Conservation (phyloP, 192 early-diverging fungal species). For the Paraglomus brasilianum region DNA sequence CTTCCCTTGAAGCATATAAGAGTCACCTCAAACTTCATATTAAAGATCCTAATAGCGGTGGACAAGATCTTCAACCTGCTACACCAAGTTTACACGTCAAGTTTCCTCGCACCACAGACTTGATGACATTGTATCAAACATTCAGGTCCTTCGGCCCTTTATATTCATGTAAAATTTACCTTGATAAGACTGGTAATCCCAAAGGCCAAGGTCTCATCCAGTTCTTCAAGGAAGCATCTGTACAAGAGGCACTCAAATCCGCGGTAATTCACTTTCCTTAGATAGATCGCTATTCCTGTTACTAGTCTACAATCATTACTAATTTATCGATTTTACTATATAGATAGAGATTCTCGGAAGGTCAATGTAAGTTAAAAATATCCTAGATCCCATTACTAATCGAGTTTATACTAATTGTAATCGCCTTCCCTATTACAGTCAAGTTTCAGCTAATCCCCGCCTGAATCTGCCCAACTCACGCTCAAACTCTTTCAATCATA, state of each 20-base stretch:
- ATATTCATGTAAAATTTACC: slow-evolving; percentile 31
- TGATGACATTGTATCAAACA: slow-evolving; percentile 34
- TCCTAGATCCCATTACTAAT: not conserved
- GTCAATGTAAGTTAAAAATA: slow-evolving; percentile 29
- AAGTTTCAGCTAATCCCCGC: no score
- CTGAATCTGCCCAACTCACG: no score
- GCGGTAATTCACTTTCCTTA: slow-evolving; percentile 35
- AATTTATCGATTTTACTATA: not conserved
- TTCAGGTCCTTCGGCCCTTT: slow-evolving; percentile 49
- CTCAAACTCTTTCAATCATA: not conserved
- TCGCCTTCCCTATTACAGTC: no score
- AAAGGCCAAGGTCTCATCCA: slow-evolving; percentile 40
- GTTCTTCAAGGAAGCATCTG: slow-evolving; percentile 37
- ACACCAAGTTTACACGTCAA: slow-evolving; percentile 39
- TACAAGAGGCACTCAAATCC: slow-evolving; percentile 26
- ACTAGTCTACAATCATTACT: not conserved
- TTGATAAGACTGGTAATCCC: slow-evolving; percentile 15
- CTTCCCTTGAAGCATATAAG: slow-evolving; percentile 23
- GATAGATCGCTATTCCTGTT: not conserved
- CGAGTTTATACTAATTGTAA: no score
- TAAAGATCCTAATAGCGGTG: slow-evolving; percentile 26
- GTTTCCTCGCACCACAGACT: slow-evolving; percentile 32
- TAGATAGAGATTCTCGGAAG: not conserved
- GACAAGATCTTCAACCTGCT: slow-evolving; percentile 32
- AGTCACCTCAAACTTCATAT: slow-evolving; percentile 32